phyloP scores from a whole-genome alignment of 1,284 basidiomycete species.

The Cerioporus squamosus region DNA sequence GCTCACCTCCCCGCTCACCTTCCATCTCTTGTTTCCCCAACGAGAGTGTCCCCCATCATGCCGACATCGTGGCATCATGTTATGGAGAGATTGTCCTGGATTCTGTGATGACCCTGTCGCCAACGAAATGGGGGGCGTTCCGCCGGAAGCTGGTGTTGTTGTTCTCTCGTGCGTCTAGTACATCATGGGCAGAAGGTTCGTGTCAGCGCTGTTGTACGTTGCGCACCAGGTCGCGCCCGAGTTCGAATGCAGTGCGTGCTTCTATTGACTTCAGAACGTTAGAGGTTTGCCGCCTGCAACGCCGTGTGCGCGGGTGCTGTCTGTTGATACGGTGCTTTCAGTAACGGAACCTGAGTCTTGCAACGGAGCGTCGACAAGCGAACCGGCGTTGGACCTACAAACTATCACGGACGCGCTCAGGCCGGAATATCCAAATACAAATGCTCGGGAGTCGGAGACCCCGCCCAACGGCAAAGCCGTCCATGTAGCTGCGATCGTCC shows the following conservation, averaged over 20 bases:
- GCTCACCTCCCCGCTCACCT: background rate
- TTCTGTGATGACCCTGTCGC: background rate
- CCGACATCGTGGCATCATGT: background rate
- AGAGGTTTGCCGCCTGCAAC: background rate
- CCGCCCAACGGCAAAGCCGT: no score
- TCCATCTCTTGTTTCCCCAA: slow-evolving; percentile 2
- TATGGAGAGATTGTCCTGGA: slow-evolving; percentile 6
- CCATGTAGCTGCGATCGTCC: no score
- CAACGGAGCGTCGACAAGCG: background rate
- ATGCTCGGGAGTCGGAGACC: background rate
- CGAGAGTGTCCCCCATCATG: background rate
- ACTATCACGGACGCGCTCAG: background rate
- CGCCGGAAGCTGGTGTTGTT: background rate
- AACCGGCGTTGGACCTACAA: background rate
- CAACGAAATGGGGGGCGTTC: slow-evolving; percentile 1
- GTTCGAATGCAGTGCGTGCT: background rate
- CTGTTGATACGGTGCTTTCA: background rate
- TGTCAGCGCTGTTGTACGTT: background rate
- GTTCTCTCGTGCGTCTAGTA: background rate
- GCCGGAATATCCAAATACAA: background rate
- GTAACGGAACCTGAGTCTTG: background rate
- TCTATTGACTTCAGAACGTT: background rate
- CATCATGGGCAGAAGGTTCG: background rate
- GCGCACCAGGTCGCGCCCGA: background rate
- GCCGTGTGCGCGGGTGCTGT: no score